phyloP scores from a whole-genome alignment of 2,329 filamentous ascomycete species.

The Pseudogymnoascus sp. region DNA sequence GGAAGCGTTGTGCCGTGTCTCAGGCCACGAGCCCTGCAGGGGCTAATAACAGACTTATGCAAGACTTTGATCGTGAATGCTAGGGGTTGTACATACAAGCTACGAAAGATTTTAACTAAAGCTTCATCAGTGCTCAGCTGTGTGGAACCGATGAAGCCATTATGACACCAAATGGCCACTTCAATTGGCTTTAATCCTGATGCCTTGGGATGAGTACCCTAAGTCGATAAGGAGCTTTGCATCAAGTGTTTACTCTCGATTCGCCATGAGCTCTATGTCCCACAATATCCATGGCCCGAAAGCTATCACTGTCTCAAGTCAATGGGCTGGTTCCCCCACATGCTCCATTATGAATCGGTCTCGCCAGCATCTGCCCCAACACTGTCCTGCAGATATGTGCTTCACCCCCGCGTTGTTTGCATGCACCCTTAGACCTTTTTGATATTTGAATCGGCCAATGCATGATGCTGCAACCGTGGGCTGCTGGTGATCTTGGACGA shows the following conservation, averaged over 20 bases:
- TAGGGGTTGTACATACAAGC: too few relatives aligned
- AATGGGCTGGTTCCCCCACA: neutral
- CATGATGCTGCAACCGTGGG: neutral
- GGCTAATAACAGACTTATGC: too few relatives aligned
- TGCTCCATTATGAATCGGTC: neutral
- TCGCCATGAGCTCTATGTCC: neutral
- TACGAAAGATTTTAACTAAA: too few relatives aligned
- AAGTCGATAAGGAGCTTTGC: too few relatives aligned
- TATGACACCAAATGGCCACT: too few relatives aligned
- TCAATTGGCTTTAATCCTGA: too few relatives aligned
- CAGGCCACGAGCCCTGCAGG: too few relatives aligned
- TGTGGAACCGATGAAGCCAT: too few relatives aligned
- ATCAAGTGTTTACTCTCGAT: neutral
- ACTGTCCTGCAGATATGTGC: constrained; percentile 7
- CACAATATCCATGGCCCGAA: constrained; percentile 3
- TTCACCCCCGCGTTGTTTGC: constrained; percentile 9
- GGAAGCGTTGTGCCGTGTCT: too few relatives aligned
- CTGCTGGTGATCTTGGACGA: neutral
- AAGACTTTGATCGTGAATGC: too few relatives aligned
- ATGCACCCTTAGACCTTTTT: neutral
- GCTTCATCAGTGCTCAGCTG: too few relatives aligned
- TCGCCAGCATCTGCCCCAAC: neutral
- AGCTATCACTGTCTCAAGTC: neutral
- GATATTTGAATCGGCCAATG: neutral
- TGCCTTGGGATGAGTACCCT: too few relatives aligned